These are phyloP conservation scores for Exophiala aquamarina DNA, from an alignment of 2,329 filamentous ascomycete genomes.

Conservation along the genomic window DNA sequence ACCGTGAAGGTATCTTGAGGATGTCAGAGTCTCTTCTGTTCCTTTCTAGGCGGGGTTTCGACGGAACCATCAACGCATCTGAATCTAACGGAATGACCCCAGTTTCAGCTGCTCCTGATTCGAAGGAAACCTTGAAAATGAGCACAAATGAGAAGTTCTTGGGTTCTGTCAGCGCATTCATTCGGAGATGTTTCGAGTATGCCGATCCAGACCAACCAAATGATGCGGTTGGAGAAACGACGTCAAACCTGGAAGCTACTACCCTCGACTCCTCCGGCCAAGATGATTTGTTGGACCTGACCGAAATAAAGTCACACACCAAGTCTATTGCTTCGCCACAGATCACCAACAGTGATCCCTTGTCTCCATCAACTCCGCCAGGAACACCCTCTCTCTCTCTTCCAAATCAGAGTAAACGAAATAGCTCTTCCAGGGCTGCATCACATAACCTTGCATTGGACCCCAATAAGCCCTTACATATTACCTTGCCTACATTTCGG, in stretches of 20 bases:
- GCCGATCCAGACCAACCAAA: slow-evolving; percentile 82
- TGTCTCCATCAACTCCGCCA: slow-evolving; percentile 24
- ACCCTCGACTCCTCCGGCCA: slow-evolving; percentile 5
- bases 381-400: slow-evolving; percentile 12
- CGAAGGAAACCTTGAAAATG: slow-evolving; percentile 39
- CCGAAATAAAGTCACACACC: slow-evolving; percentile 35
- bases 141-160: slow-evolving; percentile 84
- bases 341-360: slow-evolving; percentile 22
- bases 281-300: slow-evolving; percentile 45
- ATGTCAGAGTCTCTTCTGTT: slow-evolving; percentile 95
- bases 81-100: slow-evolving; percentile 54
- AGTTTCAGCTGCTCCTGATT: slow-evolving; percentile 15
- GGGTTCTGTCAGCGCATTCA: slow-evolving; percentile 92
- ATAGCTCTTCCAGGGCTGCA: slow-evolving; percentile 45
- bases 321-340: slow-evolving; percentile 25
- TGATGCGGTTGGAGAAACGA: slow-evolving; percentile 65
- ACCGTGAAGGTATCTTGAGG: slow-evolving; percentile 88
- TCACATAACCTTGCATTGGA: slow-evolving; percentile 87
- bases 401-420: slow-evolving; percentile 4
- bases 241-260: slow-evolving; percentile 43
- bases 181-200: slow-evolving; percentile 94
- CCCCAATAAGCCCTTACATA: slow-evolving; percentile 88
- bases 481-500: slow-evolving; percentile 94
- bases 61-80: slow-evolving; percentile 69
- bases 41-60: slow-evolving; percentile 82